phyloP scores from a whole-genome alignment of 352 stramenopile species.

The Saprolegnia diclina region DNA sequence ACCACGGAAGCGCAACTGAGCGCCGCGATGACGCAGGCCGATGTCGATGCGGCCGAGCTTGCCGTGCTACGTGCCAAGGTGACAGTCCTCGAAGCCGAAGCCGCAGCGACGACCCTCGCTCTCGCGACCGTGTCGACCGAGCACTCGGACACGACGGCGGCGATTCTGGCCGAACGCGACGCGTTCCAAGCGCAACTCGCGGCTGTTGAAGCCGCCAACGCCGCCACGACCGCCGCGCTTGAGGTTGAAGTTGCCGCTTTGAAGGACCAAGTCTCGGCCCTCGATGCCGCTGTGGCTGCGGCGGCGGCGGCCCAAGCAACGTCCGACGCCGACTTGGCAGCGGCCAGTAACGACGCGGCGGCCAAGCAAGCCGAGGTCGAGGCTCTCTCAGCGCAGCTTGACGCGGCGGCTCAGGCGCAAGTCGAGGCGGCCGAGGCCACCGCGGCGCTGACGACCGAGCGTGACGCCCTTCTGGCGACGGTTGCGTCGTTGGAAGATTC shows the following conservation, averaged over 20 bases:
- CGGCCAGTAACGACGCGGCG: not conserved
- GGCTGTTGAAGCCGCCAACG: slow-evolving; percentile 2
- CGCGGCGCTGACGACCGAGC: not conserved
- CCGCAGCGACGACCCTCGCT: not conserved
- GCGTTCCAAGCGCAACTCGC: slow-evolving; percentile 18
- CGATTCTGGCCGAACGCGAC: not conserved
- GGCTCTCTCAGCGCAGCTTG: not conserved
- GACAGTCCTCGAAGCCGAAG: slow-evolving; percentile 2
- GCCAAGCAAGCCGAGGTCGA: slow-evolving; percentile 12
- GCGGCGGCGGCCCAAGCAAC: slow-evolving; percentile 1
- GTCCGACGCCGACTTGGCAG: not conserved
- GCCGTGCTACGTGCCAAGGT: slow-evolving; percentile 1
- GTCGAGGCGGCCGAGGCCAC: not conserved
- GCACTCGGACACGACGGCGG: slow-evolving; percentile 7
- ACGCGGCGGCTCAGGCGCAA: not conserved
- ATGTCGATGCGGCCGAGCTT: not conserved
- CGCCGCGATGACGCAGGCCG: not conserved
- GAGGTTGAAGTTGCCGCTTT: slow-evolving; percentile 19
- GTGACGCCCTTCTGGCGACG: not conserved
- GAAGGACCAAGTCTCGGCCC: slow-evolving; percentile 1
- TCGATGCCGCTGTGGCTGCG: slow-evolving; percentile 5
- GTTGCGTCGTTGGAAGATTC: not conserved
- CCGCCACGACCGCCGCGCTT: not conserved
- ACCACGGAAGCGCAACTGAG: not conserved
- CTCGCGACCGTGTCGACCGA: not conserved